A percentile compares a stretch with the other conserved stretches of the same genome.
Evolutionary conservation across 2,329 filamentous ascomycete genomes (phyloP).

Genomic region (Colletotrichum spaethianum): DNA sequence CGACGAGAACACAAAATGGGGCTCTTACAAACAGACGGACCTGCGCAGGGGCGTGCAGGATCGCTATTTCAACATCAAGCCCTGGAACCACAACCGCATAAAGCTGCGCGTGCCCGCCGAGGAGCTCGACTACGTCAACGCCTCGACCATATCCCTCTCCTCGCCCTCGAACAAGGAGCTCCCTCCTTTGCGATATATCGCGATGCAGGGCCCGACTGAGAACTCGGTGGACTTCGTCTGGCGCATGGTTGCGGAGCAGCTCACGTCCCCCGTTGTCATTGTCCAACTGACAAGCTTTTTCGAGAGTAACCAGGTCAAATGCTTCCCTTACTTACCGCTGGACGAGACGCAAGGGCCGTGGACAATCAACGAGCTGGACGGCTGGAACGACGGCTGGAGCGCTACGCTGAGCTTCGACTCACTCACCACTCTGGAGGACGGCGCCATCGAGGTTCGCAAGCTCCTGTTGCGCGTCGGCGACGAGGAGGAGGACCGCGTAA

Average conservation of each 20-base stretch:
- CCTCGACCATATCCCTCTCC: slow-evolving; percentile 76
- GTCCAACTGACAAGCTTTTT: slow-evolving; percentile 95
- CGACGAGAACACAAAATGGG: slow-evolving; percentile 52
- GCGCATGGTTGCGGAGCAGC: slow-evolving; percentile 93
- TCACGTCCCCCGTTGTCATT: slow-evolving; percentile 80
- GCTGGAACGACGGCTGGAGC: slow-evolving; percentile 76
- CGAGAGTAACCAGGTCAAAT: slow-evolving; percentile 85
- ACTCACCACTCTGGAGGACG: slow-evolving; percentile 67
- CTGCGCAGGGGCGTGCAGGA: slow-evolving; percentile 68
- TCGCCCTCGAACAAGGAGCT: slow-evolving; percentile 56
- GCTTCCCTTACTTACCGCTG: slow-evolving; percentile 87
- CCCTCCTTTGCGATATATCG: slow-evolving; percentile 79
- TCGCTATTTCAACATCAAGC: slow-evolving; percentile 90
- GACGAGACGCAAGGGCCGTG: slow-evolving; percentile 66
- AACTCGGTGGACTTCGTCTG: slow-evolving; percentile 86
- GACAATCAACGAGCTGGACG: slow-evolving; percentile 73
- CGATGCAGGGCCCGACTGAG: slow-evolving; percentile 90
- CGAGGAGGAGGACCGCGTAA: slow-evolving; percentile 57
- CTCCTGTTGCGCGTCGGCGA: slow-evolving; percentile 71
- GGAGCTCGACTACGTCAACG: slow-evolving; percentile 85
- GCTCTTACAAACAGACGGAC: slow-evolving; percentile 52
- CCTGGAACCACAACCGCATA: slow-evolving; percentile 89
- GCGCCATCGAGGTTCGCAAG: slow-evolving; percentile 81
- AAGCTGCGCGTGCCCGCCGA: slow-evolving; percentile 83
- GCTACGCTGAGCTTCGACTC: slow-evolving; percentile 79